Percentiles rank a stretch among this genome's conserved stretches.
phyloP scores from a whole-genome alignment of 2,329 filamentous ascomycete genomes.

The Cryphonectria parasitica region DNA sequence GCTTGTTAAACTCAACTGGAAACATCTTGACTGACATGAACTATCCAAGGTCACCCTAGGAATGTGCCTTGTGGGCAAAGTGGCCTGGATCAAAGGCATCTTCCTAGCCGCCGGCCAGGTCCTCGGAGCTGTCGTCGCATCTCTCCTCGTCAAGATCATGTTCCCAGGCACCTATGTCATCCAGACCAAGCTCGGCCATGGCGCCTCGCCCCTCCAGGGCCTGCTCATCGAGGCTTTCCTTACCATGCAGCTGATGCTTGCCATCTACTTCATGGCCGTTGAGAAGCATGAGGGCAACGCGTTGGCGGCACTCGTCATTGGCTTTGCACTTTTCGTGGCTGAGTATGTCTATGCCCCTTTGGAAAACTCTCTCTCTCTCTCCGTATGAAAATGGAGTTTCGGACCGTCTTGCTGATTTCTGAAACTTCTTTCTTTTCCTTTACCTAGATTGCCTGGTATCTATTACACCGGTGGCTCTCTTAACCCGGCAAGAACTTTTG shows the following conservation, averaged over 20 bases:
- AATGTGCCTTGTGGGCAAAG: slow-evolving; percentile 49
- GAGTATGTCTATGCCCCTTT: slow-evolving; percentile 3
- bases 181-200: slow-evolving; percentile 48
- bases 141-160: slow-evolving; percentile 47
- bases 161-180: slow-evolving; percentile 44
- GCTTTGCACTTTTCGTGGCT: slow-evolving; percentile 18
- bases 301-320: slow-evolving; percentile 26
- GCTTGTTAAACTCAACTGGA: background rate
- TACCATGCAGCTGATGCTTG: slow-evolving; percentile 54
- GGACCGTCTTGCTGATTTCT: background rate
- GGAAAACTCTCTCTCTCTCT: background rate
- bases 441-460: slow-evolving; percentile 35
- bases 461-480: slow-evolving; percentile 52
- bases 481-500: slow-evolving; percentile 53
- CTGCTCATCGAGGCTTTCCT: slow-evolving; percentile 59
- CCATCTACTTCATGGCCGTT: slow-evolving; percentile 60
- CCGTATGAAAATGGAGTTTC: background rate
- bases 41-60: slow-evolving; percentile 43
- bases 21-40: background rate
- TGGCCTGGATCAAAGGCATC: slow-evolving; percentile 47
- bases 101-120: slow-evolving; percentile 29
- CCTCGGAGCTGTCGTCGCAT: slow-evolving; percentile 43
- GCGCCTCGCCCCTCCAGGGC: slow-evolving; percentile 48
- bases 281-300: slow-evolving; percentile 66
- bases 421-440: too few relatives aligned